A percentile compares a stretch with the other conserved stretches of the same genome.
Conservation (phyloP, 2,329 filamentous ascomycete species). For the Hymenoscyphus fraxineus region DNA sequence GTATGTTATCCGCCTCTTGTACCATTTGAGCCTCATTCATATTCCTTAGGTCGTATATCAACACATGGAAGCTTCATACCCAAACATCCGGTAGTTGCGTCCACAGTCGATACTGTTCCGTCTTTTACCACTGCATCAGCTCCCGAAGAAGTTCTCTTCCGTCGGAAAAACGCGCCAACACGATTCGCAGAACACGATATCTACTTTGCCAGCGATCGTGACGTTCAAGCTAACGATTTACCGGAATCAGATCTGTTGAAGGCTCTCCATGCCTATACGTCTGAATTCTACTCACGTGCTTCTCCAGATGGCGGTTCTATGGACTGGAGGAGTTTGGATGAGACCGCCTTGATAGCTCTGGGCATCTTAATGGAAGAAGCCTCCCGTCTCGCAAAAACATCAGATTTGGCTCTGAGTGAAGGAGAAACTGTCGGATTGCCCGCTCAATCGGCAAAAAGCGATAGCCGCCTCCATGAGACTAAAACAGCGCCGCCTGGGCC, state of each 20-base stretch:
- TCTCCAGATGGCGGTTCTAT: slow-evolving; percentile 29
- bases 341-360: slow-evolving; percentile 71
- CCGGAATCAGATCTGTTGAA: slow-evolving; percentile 69
- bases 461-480: background rate
- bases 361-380: slow-evolving; percentile 74
- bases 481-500: background rate
- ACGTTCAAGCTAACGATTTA: slow-evolving; percentile 48
- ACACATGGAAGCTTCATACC: slow-evolving; percentile 42
- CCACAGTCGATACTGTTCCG: slow-evolving; percentile 31
- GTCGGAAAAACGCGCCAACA: slow-evolving; percentile 57
- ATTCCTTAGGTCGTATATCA: slow-evolving; percentile 39
- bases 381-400: slow-evolving; percentile 57
- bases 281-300: slow-evolving; percentile 56
- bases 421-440: background rate
- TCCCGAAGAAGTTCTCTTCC: slow-evolving; percentile 70
- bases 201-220: slow-evolving; percentile 61
- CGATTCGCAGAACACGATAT: slow-evolving; percentile 69
- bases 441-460: background rate
- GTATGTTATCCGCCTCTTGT: slow-evolving; percentile 38
- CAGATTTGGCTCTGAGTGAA: slow-evolving; percentile 70
- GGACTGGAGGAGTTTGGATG: slow-evolving; percentile 63
- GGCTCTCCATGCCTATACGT: slow-evolving; percentile 63
- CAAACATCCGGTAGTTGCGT: slow-evolving; percentile 24
- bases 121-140: slow-evolving; percentile 43
- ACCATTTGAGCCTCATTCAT: slow-evolving; percentile 16